Evolutionary conservation across 345 rosid genomes (phyloP), one percentile per base, ranked within the genome.

Genomic region (Camelina laxa): DNA sequence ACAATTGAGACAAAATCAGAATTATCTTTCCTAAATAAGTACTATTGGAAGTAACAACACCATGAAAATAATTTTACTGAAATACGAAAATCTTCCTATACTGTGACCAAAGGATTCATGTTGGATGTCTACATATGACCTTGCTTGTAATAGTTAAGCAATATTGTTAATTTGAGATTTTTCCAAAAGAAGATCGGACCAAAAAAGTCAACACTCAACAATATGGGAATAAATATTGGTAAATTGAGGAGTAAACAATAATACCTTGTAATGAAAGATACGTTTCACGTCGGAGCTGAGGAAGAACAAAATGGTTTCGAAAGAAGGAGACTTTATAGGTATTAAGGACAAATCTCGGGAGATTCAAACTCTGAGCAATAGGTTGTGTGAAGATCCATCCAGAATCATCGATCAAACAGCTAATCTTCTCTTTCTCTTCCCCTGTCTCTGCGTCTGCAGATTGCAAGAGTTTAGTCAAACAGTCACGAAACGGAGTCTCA

Each of bases 361-460:
- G 80, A 49, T 49, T 65, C 21, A 77, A 57, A 71, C 76, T 70
- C 50, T 49, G 1, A 0, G 75, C 73, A 2, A 77, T 0, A 1
- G 48, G 11, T 27, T 39, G 72, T 27, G 80, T 77, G 47, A 77
- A 71, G 21, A 57, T 12, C 76, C 80, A 77, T 48, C 61, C 72
- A 49, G 72, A 19, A 30, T 77, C 80, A 17, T 70, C 49, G 13
- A 70, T 77, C 72, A 77, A 58, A 70, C 80, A 77, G 31, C 56
- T 7, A 58, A 70, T 71, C 60, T 8, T 77, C 62, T 70, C 54
- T 57, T 64, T 56, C 38, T 38, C 15, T 8, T 63, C 47, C 65
- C 12, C 64, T 42, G 62, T 59, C 39, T 67, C 20, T 1, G 66
- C 58, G 15, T 24, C 67, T 10, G 69, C 7, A 48, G 73, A 48